Evolutionary conservation across 2,329 filamentous ascomycete genomes (phyloP).

Genomic region (Diaporthe australafricana): DNA sequence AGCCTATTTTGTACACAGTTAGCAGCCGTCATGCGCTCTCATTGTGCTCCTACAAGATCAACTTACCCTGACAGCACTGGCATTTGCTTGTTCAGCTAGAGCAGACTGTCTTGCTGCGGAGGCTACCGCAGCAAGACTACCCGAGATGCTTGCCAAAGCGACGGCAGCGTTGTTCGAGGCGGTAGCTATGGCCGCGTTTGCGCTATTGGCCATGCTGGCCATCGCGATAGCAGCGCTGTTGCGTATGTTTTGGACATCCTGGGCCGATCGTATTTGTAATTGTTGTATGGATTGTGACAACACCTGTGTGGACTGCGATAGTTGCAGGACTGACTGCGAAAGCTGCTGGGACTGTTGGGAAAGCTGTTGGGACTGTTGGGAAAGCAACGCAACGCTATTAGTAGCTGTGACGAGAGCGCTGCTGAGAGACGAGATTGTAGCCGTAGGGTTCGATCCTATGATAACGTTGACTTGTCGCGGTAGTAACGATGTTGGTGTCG

Average conservation of each 20-base stretch:
- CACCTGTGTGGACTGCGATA: slow-evolving; percentile 7
- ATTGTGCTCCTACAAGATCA: too few species aligned
- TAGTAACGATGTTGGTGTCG: background rate
- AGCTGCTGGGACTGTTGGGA: slow-evolving; percentile 27
- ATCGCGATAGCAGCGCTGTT: slow-evolving; percentile 8
- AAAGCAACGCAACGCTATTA: slow-evolving; percentile 3
- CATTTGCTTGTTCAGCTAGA: slow-evolving; percentile 16
- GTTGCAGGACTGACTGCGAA: slow-evolving; percentile 12
- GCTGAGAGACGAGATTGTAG: slow-evolving; percentile 24
- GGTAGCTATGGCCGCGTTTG: slow-evolving; percentile 3
- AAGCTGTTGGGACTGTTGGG: slow-evolving; percentile 3
- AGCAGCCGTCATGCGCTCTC: background rate
- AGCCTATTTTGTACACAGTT: background rate
- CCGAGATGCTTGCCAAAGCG: slow-evolving; percentile 25
- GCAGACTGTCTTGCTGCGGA: slow-evolving; percentile 23
- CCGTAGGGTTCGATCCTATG: slow-evolving; percentile 11
- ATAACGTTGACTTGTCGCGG: slow-evolving; percentile 23
- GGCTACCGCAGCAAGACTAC: slow-evolving; percentile 14
- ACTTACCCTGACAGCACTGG: slow-evolving; percentile 25
- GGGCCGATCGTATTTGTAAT: slow-evolving; percentile 13
- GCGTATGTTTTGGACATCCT: slow-evolving; percentile 6
- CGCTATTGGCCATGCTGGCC: slow-evolving; percentile 26
- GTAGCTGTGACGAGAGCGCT: slow-evolving; percentile 21
- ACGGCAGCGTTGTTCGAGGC: slow-evolving; percentile 23
- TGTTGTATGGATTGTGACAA: slow-evolving; percentile 11